Evolutionary conservation across 352 stramenopile species (phyloP).

Genomic region (Lagenidium giganteum): DNA sequence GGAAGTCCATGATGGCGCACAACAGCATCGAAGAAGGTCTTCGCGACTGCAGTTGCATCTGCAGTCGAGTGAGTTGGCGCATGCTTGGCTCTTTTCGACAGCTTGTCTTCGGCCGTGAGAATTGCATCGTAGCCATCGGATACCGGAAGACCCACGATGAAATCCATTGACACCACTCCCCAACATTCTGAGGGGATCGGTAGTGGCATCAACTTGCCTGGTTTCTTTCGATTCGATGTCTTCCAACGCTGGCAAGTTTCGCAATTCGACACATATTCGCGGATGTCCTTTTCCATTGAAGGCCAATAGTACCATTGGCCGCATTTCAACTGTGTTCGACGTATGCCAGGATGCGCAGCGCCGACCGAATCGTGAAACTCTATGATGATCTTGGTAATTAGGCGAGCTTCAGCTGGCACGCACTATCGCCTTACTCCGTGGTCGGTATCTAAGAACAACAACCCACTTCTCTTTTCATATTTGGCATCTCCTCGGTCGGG

Average conservation of each 20-base stretch:
- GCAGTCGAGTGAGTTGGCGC: constrained; percentile 2
- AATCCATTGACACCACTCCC: constrained; percentile 13
- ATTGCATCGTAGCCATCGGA: constrained; percentile 11
- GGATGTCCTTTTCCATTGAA: constrained; percentile 4
- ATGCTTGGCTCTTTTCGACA: constrained; percentile 15
- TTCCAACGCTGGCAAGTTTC: constrained; percentile 8
- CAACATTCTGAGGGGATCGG: constrained; percentile 10
- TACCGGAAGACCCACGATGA: constrained; percentile 8
- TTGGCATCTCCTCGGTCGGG: background rate
- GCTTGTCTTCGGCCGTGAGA: constrained; percentile 3
- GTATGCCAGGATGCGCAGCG: constrained; percentile 6
- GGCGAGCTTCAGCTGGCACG: no score
- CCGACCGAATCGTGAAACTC: constrained; percentile 5
- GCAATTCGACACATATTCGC: constrained; percentile 11
- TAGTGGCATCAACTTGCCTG: constrained; percentile 8
- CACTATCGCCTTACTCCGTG: no score
- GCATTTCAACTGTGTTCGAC: background rate
- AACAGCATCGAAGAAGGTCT: constrained; percentile 13
- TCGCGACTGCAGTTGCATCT: background rate
- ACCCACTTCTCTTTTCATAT: no score
- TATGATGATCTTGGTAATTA: no score
- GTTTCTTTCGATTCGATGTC: constrained; percentile 1
- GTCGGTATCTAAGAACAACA: no score
- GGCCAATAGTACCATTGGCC: constrained; percentile 10
- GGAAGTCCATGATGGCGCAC: constrained; percentile 14